Base-by-base conservation (phyloP, 371 early-diverging fungal genomes). In the Zychaea mexicana region DNA sequence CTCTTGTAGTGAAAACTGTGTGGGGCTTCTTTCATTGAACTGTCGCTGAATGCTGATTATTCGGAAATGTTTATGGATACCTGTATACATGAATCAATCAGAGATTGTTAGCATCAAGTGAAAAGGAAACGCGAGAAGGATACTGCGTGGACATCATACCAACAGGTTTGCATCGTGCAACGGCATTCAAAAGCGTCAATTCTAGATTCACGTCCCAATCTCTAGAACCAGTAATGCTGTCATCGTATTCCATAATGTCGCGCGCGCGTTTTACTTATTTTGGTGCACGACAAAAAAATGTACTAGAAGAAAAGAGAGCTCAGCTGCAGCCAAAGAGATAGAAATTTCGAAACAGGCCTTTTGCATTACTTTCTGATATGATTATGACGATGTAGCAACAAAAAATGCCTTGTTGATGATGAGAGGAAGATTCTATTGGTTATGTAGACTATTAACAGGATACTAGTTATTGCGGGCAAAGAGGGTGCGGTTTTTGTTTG, bases 161-260 rank as follows among this genome's bases (percentile, higher is more conserved):
- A 36, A 88, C 81, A 19, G 88, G 88, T 56, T 85, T 88, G 65
- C 78, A 86, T 47, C 81, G 81, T 49, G 79, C 78, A 38, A 85
- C 76, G 3, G 86, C 86, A 57, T 82, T 83, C 22, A 81, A 64
- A 7, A 88, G 65, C 1, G 85, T 84, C 55, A 86, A 74, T 62
- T 88, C 88, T 81, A 84, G 86, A 39, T 69, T 65, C n/a, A 83
- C 82, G 63, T 84, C 83, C 88, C 88, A 88, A 27, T 76, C 81
- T 22, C 42, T 39, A n/a, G 45, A 42, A 22, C 5, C 7, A 24
- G 49, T 3, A 24, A 4, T 22, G n/a, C n/a, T n/a, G 22, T 49
- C 49, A 49, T 49, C 26, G 24, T 49, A 49, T 22, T 49, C 49
- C 49, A 49, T 49, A 49, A 22, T 49, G 7, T 12, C n/a, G 4